Evolutionary conservation across 2,329 filamentous ascomycete genomes (phyloP), one percentile per base, ranked within the genome.

Genomic region (Trichoderma sp.): DNA sequence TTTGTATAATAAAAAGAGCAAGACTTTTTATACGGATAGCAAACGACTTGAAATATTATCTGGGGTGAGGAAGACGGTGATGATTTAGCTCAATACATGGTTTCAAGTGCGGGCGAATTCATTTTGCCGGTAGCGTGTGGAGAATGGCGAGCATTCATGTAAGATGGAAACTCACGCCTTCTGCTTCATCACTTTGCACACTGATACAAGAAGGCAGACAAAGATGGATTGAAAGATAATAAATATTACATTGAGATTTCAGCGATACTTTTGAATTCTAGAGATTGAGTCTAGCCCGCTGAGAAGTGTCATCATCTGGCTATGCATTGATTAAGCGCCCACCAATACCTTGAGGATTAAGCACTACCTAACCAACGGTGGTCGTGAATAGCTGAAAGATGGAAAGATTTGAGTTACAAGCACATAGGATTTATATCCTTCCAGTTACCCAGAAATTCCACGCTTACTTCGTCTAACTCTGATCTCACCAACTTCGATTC

Each of bases 51-150:
- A 13, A 23, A 6, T 23, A 20, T 9, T 23, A 12, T 53, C 20
- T 23, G 2, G n/a, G 23, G n/a, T 53, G 47, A 50, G 9, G n/a
- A 20, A 50, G n/a, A 20, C 43, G 3, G 17, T 23, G 47, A 53
- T 13, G 47, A 11, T 53, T 53, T 53, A 53, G 47, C 47, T 12
- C 47, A 23, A 23, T 13, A 53, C n/a, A 0, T 26, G 12, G 20
- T 12, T 6, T 32, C 26, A 65, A 12, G 26, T 36, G 47, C 23
- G 53, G 34, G 43, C 23, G 23, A 57, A 15, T 43, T 39, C 32
- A 43, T 58, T 43, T 20, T 20, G 50, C 64, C 64, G 50, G 23
- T 67, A 39, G 64, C 12, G 53, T 58, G 64, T 57, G 64, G 64
- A 58, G 64, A 43, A 59, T 23, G 34, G 64, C 15, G 23, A 43